Evolutionary conservation across 2,329 filamentous ascomycete genomes (phyloP), one percentile per base, ranked within the genome.

Genomic region (Microcera coccophila): DNA sequence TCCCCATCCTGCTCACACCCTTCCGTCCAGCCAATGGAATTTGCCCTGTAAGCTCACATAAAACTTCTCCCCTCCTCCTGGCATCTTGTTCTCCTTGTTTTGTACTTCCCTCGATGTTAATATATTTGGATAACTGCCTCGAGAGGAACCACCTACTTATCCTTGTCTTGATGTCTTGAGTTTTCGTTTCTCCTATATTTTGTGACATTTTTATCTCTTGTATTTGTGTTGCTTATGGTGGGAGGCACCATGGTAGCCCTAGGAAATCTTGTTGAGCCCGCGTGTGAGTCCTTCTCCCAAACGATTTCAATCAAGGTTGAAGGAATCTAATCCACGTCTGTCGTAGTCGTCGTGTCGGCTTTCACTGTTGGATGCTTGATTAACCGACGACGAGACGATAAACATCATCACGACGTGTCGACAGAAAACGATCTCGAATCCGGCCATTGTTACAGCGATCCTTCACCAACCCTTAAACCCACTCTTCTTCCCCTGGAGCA

Each of bases 311-410:
- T 21, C 12, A 35, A 35, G 17, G 9, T 4, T 2, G 16, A 32
- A 4, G 17, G 10, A 19, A 18, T 7, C 9, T 32, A n/a, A 39
- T 33, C 0, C 36, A 9, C n/a, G 18, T 37, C 11, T 4, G 15
- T 15, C 7, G 17, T 4, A 58, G 55, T 58, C 36, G 55, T 58
- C 28, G 53, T 49, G 20, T 16, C 50, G 8, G 49, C 32, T 2
- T 58, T 58, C 20, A 57, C 53, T 5, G 31, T 42, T 31, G 55
- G 52, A 41, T 58, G 55, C 24, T 53, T 58, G 9, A 52, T 58
- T 41, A 58, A 58, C 16, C 48, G 55, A 32, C 49, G 52, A 24
- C 36, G 48, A 17, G 17, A 39, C 11, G 38, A 17, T 11, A 43
- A 40, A 2, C 20, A 39, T 5, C 47, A 38, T 16, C 26, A 36